Conservation (phyloP, 208 protist species). For the Leishmania gerbilli region DNA sequence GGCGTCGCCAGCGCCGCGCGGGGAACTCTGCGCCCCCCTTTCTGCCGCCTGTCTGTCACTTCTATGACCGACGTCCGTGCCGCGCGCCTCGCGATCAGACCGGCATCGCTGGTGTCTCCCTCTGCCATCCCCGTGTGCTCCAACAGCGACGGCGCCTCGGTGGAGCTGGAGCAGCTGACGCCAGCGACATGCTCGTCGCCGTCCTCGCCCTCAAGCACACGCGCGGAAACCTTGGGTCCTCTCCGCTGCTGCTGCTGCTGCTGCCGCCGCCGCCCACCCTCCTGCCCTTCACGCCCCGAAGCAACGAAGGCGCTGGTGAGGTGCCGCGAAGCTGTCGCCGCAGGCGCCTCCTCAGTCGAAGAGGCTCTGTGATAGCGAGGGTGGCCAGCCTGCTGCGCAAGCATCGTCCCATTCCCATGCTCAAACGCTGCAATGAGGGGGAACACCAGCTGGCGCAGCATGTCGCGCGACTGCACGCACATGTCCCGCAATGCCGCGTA, state of each 20-base stretch:
- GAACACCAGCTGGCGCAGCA: constrained; percentile 78
- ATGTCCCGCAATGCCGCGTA: constrained; percentile 63
- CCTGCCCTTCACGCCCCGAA: background rate
- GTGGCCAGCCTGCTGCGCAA: constrained; percentile 20
- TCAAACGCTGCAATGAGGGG: constrained; percentile 70
- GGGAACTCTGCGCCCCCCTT: background rate
- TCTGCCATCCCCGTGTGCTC: background rate
- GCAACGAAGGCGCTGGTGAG: background rate
- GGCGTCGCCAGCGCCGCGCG: background rate
- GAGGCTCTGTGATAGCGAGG: background rate
- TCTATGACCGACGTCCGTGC: background rate
- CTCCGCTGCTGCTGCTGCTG: background rate
- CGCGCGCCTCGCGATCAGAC: background rate
- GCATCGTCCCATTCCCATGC: constrained; percentile 39
- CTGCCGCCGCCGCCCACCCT: background rate
- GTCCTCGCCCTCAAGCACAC: background rate
- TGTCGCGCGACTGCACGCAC: constrained; percentile 57
- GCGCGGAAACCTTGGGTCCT: background rate
- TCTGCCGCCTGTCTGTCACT: background rate
- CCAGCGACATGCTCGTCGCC: background rate
- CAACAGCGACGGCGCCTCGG: background rate
- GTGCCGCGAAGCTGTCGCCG: background rate
- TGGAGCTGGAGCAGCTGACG: background rate
- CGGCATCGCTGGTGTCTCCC: background rate
- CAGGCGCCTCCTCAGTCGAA: background rate